Conservation (phyloP, 164 flowering plant species). For the Magnolia changhungtana region DNA sequence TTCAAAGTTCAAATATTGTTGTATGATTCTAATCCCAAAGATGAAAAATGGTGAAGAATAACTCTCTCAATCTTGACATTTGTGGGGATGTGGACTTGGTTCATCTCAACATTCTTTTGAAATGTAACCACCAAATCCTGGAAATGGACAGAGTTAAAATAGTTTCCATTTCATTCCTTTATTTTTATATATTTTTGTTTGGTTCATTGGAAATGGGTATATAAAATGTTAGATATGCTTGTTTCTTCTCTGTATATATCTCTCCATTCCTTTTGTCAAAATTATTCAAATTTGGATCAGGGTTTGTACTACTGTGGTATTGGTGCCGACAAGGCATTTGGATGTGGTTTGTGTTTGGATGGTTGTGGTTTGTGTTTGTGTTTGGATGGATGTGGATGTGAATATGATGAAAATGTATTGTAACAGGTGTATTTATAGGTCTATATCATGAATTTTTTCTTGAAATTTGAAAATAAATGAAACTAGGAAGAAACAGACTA, state of each 20-base stretch:
- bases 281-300: constrained; percentile 15
- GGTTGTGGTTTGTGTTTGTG: no score
- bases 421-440: no score
- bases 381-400: no score
- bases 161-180: background rate
- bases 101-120: background rate
- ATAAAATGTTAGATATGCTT: background rate
- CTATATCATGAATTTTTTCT: no score
- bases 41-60: background rate
- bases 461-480: no score
- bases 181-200: background rate
- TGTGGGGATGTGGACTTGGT: background rate
- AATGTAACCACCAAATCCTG: background rate
- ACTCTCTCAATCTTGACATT: background rate
- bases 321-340: constrained; percentile 47
- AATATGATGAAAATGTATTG: no score
- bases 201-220: background rate
- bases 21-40: no score
- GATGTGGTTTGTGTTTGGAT: no score
- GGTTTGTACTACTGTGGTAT: constrained; percentile 47
- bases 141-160: background rate
- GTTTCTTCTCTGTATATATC: background rate
- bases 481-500: no score
- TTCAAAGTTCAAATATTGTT: no score
- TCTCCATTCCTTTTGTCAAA: background rate